These are phyloP conservation scores for Metschnikowia gelsemii DNA, from an alignment of 805 yeast genomes.

Conservation along the genomic window DNA sequence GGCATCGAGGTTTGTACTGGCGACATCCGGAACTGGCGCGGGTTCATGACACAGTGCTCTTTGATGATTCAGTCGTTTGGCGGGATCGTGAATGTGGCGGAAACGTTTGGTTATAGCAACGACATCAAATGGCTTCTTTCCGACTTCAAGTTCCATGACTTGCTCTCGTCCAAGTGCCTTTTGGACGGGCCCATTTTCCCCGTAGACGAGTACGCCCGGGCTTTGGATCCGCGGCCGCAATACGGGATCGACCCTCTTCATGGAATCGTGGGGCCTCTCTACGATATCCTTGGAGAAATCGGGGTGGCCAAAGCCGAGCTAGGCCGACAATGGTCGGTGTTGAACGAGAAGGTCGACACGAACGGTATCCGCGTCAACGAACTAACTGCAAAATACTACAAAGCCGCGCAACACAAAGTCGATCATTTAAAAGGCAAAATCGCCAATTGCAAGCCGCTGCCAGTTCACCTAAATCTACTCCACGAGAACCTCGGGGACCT, in stretches of 20 bases:
- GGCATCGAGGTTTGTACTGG: constrained; percentile 26
- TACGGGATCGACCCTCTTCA: constrained; percentile 24
- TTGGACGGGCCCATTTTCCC: constrained; percentile 20
- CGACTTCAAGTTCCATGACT: constrained; percentile 24
- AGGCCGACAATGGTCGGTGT: constrained; percentile 6
- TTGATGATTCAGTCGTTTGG: constrained; percentile 17
- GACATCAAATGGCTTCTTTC: constrained; percentile 24
- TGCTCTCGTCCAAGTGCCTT: constrained; percentile 20
- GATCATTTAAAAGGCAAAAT: constrained; percentile 8
- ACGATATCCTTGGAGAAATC: constrained; percentile 18
- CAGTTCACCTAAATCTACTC: constrained; percentile 15
- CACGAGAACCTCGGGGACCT: constrained; percentile 10
- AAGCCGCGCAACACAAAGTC: constrained; percentile 3
- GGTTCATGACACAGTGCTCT: constrained; percentile 18
- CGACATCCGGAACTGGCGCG: constrained; percentile 23
- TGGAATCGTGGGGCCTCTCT: constrained; percentile 19
- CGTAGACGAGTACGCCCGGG: constrained; percentile 16
- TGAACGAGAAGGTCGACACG: not conserved
- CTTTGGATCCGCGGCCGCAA: constrained; percentile 13
- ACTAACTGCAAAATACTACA: constrained; percentile 13
- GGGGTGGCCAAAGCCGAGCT: constrained; percentile 17
- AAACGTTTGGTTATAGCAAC: constrained; percentile 17
- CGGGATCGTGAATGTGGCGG: constrained; percentile 16
- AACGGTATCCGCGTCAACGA: constrained; percentile 1
- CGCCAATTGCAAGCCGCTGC: constrained; percentile 14